Evolutionary conservation across 352 stramenopile genomes (phyloP), one percentile per base, ranked within the genome.

Genomic region (Phytophthora pinifolia): DNA sequence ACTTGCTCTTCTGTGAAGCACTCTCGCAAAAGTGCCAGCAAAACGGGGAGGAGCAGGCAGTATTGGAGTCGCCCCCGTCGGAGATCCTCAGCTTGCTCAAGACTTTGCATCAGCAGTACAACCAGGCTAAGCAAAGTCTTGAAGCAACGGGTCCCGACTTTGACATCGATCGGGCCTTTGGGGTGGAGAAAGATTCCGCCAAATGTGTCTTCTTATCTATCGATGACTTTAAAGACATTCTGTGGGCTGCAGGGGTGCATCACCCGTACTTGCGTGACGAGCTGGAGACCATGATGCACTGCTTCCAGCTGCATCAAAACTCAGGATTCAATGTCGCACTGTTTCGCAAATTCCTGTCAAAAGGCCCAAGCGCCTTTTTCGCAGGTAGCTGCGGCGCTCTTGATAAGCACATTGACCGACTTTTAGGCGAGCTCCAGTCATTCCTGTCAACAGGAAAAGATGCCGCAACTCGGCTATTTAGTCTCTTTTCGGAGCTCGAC

Each of bases 231-330:
- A 88, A 83, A 45, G 78, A 93, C 41, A 64, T 88, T 27, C 35
- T 93, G 41, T 93, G 83, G 83, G 56, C 68, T 17, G 67, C 73
- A 9, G 76, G 75, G 10, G 55, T 90, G 0, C 76, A 72, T 0
- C 76, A 89, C 34, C 80, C 83, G 6, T 92, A 85, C 51, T 57
- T 88, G 14, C 76, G 76, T 4, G 83, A 93, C 50, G 80, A 88
- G 31, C 54, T 89, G 9, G 68, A 89, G 46, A 54, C 54, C 8
- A 77, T 89, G 50, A 68, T 83, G 42, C 53, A 51, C 17, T 89
- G 79, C 36, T 89, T 89, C 45, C 63, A 76, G 32, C 38, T 60
- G 4, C 62, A 76, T 15, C 46, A 59, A n/a, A 54, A 60, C 15
- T 72, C 64, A 25, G 66, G 59, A 0, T 89, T 89, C 22, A 79